Evolutionary conservation across 768 basidiomycete species (phyloP).

Genomic region (Pilatotrama ljubarskyi): DNA sequence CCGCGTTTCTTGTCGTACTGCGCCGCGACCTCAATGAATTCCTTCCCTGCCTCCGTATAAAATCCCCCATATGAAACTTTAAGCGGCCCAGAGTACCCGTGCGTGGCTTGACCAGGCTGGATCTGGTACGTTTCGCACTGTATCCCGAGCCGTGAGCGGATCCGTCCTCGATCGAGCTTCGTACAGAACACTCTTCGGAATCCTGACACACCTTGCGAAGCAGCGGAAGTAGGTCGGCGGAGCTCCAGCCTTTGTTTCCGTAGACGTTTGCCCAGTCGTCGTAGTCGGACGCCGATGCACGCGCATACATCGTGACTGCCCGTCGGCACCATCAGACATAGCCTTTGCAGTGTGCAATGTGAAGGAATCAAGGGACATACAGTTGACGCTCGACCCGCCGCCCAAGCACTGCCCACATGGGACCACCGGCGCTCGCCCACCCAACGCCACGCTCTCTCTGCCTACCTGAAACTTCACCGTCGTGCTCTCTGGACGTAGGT

Average conservation of each 20-base stretch:
- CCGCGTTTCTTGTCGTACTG: conserved; percentile 25
- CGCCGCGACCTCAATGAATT: conserved; percentile 31
- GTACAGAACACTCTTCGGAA: conserved; percentile 20
- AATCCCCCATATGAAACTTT: conserved; percentile 33
- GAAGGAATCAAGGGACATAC: conserved; percentile 31
- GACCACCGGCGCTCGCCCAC: conserved; percentile 46
- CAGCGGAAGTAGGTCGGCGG: conserved; percentile 57
- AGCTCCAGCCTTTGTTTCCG: conserved; percentile 63
- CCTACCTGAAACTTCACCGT: conserved; percentile 45
- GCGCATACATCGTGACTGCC: conserved; percentile 50
- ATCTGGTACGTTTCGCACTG: conserved; percentile 44
- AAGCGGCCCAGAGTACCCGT: conserved; percentile 50
- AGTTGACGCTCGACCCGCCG: conserved; percentile 64
- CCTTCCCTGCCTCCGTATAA: conserved; percentile 24
- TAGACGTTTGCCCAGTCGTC: conserved; percentile 59
- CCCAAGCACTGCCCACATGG: conserved; percentile 54
- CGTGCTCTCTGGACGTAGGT: conserved; percentile 40
- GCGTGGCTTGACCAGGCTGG: conserved; percentile 33
- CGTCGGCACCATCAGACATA: not conserved
- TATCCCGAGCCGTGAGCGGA: too few relatives aligned
- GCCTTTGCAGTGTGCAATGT: not conserved
- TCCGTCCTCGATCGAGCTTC: not conserved
- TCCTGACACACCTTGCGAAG: conserved; percentile 48
- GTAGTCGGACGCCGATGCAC: conserved; percentile 63
- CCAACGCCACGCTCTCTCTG: conserved; percentile 43